These are phyloP conservation scores for Saccharomyces pastorianus DNA, from an alignment of 1,139 yeast genomes.

Conservation along the genomic window DNA sequence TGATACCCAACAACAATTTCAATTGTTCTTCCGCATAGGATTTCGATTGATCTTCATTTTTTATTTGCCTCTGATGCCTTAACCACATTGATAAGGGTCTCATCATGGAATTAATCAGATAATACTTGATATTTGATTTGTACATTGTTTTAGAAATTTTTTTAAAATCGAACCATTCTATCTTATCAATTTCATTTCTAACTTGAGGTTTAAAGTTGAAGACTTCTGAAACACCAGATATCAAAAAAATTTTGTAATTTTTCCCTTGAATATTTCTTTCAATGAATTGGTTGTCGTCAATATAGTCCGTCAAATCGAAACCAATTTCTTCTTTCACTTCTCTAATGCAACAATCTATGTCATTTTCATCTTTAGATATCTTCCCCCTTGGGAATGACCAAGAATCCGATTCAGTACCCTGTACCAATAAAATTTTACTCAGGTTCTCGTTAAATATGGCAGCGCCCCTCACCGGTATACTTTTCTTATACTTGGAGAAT, in stretches of 20 bases:
- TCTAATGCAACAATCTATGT: slow-evolving; percentile 85
- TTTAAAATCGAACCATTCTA: slow-evolving; percentile 55
- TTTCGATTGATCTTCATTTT: slow-evolving; percentile 43
- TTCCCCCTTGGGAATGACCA: slow-evolving; percentile 99
- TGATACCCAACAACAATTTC: slow-evolving; percentile 55
- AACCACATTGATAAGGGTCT: slow-evolving; percentile 54
- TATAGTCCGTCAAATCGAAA: slow-evolving; percentile 61
- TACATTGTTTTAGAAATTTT: slow-evolving; percentile 28
- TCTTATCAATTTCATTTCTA: slow-evolving; percentile 74
- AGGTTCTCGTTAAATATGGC: slow-evolving; percentile 70
- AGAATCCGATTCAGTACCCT: slow-evolving; percentile 73
- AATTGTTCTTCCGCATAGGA: slow-evolving; percentile 53
- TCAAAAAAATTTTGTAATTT: slow-evolving; percentile 75
- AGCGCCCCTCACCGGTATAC: slow-evolving; percentile 95
- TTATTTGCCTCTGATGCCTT: slow-evolving; percentile 44
- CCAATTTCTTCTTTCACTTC: slow-evolving; percentile 97
- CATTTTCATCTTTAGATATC: slow-evolving; percentile 87
- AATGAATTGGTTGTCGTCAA: slow-evolving; percentile 62
- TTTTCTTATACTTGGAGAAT: slow-evolving; percentile 78
- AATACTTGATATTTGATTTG: slow-evolving; percentile 40
- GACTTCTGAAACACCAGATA: slow-evolving; percentile 72
- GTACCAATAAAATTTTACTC: slow-evolving; percentile 68
- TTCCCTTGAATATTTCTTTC: slow-evolving; percentile 81
- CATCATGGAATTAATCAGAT: slow-evolving; percentile 52
- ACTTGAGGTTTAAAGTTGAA: slow-evolving; percentile 69